Conservation (phyloP, 164 flowering plant species). For the Liquidambar formosana region DNA sequence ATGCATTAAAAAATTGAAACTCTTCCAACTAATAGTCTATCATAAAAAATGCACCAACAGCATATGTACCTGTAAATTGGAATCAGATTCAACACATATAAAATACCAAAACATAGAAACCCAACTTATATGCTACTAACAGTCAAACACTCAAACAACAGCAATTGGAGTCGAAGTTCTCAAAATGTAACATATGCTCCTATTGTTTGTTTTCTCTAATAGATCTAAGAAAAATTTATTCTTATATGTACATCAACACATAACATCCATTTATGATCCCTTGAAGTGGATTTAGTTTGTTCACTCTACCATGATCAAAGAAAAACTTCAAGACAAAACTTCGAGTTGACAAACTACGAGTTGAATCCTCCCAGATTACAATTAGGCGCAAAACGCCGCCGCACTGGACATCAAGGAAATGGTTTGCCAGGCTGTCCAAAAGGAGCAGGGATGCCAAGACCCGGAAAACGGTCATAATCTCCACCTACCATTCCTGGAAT, state of each 20-base stretch:
- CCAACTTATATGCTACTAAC: no score
- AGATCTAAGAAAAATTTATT: not conserved
- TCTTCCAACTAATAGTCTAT: no score
- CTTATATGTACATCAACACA: no score
- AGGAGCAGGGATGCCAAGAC: slow-evolving; percentile 13
- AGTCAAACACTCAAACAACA: no score
- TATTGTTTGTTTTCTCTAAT: no score
- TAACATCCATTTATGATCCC: not conserved
- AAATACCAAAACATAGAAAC: no score
- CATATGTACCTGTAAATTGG: no score
- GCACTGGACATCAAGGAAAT: slow-evolving; percentile 5
- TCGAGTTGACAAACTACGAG: slow-evolving; percentile 4
- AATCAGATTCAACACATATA: no score
- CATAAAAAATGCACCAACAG: no score
- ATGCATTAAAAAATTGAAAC: no score
- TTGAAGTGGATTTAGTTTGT: not conserved
- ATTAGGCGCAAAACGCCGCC: slow-evolving; percentile 6
- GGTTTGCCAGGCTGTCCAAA: slow-evolving; percentile 1
- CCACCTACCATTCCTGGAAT: slow-evolving; percentile 37
- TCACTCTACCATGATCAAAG: not conserved
- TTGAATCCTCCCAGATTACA: slow-evolving; percentile 30
- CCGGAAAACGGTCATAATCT: slow-evolving; percentile 33
- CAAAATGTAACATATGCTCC: no score
- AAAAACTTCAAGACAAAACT: not conserved
- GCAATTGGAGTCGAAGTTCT: no score